Percentiles rank a stretch among this genome's conserved stretches.
Evolutionary conservation across 352 stramenopile species (phyloP).

Genomic region (Albugo candida): DNA sequence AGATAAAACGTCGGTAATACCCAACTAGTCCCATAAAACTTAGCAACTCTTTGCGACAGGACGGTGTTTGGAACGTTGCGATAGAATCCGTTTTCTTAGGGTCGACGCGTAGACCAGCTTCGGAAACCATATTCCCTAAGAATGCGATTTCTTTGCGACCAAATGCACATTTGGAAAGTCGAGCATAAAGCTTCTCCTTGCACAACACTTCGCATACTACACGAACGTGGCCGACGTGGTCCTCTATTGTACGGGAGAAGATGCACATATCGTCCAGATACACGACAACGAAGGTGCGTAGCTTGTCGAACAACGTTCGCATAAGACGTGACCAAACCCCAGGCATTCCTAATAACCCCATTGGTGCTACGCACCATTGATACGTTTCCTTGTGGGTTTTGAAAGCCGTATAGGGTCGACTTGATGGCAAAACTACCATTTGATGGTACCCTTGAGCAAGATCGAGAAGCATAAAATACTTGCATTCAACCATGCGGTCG

Average conservation of each 20-base stretch:
- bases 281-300: conserved; percentile 1
- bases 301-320: conserved; percentile 3
- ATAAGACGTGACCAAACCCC: conserved; percentile 4
- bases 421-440: background rate
- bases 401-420: conserved; percentile 3
- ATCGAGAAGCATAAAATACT: conserved; percentile 4
- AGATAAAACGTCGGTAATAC: conserved; percentile 13
- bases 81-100: conserved; percentile 5
- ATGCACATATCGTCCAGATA: conserved; percentile 4
- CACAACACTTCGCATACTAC: conserved; percentile 5
- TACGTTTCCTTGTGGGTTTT: background rate
- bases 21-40: conserved; percentile 9
- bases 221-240: background rate
- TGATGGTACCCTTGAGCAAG: conserved; percentile 7
- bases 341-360: conserved; percentile 12
- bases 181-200: conserved; percentile 9
- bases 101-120: conserved; percentile 6
- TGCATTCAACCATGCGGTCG: conserved; percentile 1
- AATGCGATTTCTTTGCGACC: conserved; percentile 9
- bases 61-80: conserved; percentile 4
- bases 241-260: conserved; percentile 7
- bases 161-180: conserved; percentile 10
- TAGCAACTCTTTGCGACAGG: conserved; percentile 4
- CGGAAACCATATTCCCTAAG: conserved; percentile 13
- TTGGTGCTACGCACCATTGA: conserved; percentile 11